Base-by-base conservation (phyloP, 345 rosid species). In the Mangifera indica region DNA sequence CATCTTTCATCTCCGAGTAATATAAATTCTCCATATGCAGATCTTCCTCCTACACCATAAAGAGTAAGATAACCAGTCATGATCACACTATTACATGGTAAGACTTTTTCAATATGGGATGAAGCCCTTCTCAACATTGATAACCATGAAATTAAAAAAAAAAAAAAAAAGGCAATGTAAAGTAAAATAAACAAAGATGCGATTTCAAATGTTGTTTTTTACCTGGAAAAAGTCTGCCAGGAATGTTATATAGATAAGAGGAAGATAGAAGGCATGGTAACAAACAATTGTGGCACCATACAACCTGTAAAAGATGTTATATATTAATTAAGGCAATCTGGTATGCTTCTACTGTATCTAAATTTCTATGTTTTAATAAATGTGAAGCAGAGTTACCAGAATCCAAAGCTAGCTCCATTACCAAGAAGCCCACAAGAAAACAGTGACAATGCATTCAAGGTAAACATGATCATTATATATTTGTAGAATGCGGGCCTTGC, bases 1-100 rank as follows among this genome's bases (percentile, higher is more conserved):
- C 98, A 80, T 93, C 97, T 79, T 90, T 90, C 98, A 91, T 91
- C 79, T 93, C 97, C 3, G 98, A 93, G 85, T 91, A 93, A 87
- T 88, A 87, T 21, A 84, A 91, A 72, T 84, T 88, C 82, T 91
- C 98, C 73, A 93, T 79, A 59, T 82, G 85, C 81, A 93, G 65
- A 73, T 90, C 96, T 60, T 88, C 97, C 80, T 91, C 97, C 97
- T 93, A 79, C 62, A 80, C 48, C 63, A 70, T 42, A 60, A 74
- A 65, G 55, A 60, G 57, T 44, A 13, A 40, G 11, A 68, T 24
- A 10, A 58, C 25, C 48, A 46, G 60, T n/a, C 32, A 75, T 58
- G 11, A 58, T 59, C 13, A 44, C 4, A 37, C 37, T 42, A 62
- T 11, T 0, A 18, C 17, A 21, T 57, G 17, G 60, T 20, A 57